Base-by-base conservation (phyloP, 768 basidiomycete genomes). In the Termitomyces sp. region DNA sequence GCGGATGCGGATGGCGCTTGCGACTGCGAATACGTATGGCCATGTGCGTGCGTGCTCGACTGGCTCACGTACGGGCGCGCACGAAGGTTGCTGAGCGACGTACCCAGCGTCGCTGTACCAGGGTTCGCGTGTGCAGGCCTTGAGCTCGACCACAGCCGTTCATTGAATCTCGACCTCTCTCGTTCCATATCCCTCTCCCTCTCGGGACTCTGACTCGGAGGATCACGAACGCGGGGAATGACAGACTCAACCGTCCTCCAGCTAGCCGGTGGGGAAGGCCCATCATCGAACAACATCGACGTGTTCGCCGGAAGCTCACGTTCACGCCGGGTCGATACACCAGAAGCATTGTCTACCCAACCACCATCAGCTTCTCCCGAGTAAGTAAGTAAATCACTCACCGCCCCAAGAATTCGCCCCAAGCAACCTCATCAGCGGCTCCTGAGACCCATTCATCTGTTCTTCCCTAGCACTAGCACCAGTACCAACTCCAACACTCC, bases 1-100 rank as follows among this genome's bases (percentile, higher is more conserved):
- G 72, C 68, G 10, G 53, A n/a, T 1, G 73, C 68, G 9, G 69
- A 65, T 8, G 26, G 11, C 17, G 6, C 4, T 6, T 70, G 68
- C 17, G 69, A 58, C 32, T 71, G 66, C 15, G 71, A 51, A 21
- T 60, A 48, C 19, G 56, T n/a, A 30, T 58, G 51, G 10, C 43
- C 24, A 19, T 26, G 26, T 7, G 40, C 32, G n/a, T 58, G 53
- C 19, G 46, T 41, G 28, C 50, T 50, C 12, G 56, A 47, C 8
- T 57, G 53, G 34, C 50, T 40, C 22, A 51, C 59, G 28, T 57
- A 60, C 4, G 59, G 56, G 8, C 59, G 59, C 14, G 56, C 45
- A 17, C 56, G 55, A 10, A 56, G 45, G 15, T 45, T 44, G 11
- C 21, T 51, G 6, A 45, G 26, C 42, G 40, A 38, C 26, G 54